A percentile compares a stretch with the other conserved stretches of the same genome.
Conservation (phyloP, 2,329 filamentous ascomycete species). For the Cadophora gregata region DNA sequence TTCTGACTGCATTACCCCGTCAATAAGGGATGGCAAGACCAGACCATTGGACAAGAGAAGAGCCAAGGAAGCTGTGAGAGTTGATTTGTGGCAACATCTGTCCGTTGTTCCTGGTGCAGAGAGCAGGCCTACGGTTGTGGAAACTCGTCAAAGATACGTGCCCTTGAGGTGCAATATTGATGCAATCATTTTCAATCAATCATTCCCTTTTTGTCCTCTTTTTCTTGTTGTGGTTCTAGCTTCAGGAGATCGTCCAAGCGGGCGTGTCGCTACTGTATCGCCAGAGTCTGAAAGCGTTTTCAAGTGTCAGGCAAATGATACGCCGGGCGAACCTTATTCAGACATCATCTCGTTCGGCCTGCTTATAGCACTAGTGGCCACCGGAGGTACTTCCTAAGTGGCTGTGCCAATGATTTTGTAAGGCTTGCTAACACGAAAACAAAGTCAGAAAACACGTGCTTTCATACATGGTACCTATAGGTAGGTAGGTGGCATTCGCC, state of each 20-base stretch:
- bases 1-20: background rate
- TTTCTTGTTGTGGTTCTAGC: background rate
- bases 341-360: background rate
- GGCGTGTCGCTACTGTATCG: background rate
- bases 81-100: background rate
- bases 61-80: background rate
- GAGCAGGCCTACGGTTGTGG: background rate
- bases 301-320: background rate
- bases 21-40: conserved; percentile 3
- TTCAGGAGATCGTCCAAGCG: background rate
- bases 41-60: background rate
- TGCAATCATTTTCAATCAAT: background rate
- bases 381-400: background rate
- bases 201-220: background rate
- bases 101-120: background rate
- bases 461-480: background rate
- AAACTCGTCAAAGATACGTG: background rate
- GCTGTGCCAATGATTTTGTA: background rate
- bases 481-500: no score
- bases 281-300: background rate
- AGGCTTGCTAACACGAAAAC: background rate
- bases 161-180: background rate
- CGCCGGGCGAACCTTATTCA: background rate
- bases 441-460: background rate
- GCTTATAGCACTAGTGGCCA: background rate